These are phyloP conservation scores for Protostelium mycophagum DNA, from an alignment of 78 protist species.

Conservation along the genomic window DNA sequence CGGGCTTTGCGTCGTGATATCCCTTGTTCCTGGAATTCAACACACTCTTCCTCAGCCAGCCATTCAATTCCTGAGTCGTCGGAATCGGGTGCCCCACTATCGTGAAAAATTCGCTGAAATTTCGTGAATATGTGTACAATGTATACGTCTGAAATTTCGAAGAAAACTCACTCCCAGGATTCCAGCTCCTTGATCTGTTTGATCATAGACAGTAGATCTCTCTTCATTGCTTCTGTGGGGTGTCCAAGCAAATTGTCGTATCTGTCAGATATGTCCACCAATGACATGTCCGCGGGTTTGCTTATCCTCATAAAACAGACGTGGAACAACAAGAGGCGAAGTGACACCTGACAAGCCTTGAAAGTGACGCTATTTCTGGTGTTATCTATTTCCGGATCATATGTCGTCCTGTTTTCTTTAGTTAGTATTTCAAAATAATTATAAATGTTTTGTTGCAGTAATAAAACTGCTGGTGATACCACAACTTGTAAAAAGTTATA, in stretches of 20 bases:
- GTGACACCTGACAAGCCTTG: slow-evolving; percentile 31
- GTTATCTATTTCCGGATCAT: slow-evolving; percentile 15
- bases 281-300: slow-evolving; percentile 14
- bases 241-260: slow-evolving; percentile 34
- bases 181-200: slow-evolving; percentile 45
- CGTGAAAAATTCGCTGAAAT: slow-evolving; percentile 25
- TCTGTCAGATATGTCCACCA: slow-evolving; percentile 10
- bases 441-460: background rate
- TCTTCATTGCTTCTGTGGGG: slow-evolving; percentile 25
- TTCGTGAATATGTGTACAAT: background rate
- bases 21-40: slow-evolving; percentile 13
- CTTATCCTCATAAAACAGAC: slow-evolving; percentile 45
- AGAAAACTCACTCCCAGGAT: slow-evolving; percentile 41
- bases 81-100: slow-evolving; percentile 18
- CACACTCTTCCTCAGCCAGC: slow-evolving; percentile 52
- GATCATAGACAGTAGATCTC: slow-evolving; percentile 39
- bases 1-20: slow-evolving; percentile 15
- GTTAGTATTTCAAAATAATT: background rate
- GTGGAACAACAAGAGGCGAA: slow-evolving; percentile 51
- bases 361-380: slow-evolving; percentile 16
- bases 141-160: no score
- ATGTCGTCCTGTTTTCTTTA: background rate
- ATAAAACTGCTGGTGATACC: background rate
- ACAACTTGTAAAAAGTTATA: background rate
- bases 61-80: slow-evolving; percentile 6